Conservation (phyloP, 192 early-diverging fungal species). For the Polychytrium aggregatum region DNA sequence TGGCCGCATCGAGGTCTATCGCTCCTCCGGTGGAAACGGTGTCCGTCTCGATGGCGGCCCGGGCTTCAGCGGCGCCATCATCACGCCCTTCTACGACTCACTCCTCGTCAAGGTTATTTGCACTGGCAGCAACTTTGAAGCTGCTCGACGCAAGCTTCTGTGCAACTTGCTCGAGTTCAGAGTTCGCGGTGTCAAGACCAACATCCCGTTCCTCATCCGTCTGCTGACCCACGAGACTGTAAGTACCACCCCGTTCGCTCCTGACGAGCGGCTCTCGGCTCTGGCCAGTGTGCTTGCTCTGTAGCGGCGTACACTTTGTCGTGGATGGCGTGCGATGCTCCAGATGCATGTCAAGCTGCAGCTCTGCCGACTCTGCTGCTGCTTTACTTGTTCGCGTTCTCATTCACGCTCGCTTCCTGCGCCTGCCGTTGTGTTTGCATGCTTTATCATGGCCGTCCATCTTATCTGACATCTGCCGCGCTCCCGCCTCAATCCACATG, state of each 20-base stretch:
- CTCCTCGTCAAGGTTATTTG: constrained; percentile 83
- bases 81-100: constrained; percentile 93
- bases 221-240: constrained; percentile 69
- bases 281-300: no score
- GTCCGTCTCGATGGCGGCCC: constrained; percentile 51
- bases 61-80: constrained; percentile 80
- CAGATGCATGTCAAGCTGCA: neutral
- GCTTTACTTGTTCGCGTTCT: neutral
- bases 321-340: no score
- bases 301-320: no score
- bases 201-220: constrained; percentile 85
- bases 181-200: constrained; percentile 94
- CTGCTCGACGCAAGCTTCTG: constrained; percentile 80
- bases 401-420: no score
- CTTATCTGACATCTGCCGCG: no score
- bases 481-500: no score
- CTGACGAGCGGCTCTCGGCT: no score
- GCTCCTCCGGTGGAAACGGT: constrained; percentile 71
- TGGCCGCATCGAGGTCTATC: constrained; percentile 89
- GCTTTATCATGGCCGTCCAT: no score
- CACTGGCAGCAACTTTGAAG: constrained; percentile 77
- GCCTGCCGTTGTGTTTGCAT: no score
- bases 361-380: neutral
- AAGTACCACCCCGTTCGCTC: no score
- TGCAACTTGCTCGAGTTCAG: constrained; percentile 86